Conservation (phyloP, 2,329 filamentous ascomycete genomes). For the Tolypocladium pustulatum region DNA sequence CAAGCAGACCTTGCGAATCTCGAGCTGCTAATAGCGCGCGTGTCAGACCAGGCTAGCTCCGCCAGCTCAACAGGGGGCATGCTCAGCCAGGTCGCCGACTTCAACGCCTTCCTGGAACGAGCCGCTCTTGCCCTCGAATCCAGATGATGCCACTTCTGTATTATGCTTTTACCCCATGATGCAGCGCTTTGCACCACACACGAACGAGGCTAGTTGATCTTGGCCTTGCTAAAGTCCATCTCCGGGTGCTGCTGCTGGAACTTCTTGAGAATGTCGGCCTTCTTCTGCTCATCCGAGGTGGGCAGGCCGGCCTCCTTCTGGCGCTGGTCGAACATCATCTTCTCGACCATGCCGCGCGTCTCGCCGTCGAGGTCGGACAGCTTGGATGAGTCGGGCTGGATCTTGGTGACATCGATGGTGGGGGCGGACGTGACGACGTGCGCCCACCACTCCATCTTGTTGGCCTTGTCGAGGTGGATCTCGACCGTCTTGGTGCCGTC, state of each 20-base stretch:
- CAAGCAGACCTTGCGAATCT: constrained; percentile 43
- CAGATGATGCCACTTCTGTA: constrained; percentile 15
- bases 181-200: background rate
- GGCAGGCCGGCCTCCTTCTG: constrained; percentile 90
- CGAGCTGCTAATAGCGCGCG: constrained; percentile 43
- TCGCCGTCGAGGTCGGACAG: constrained; percentile 88
- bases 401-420: constrained; percentile 90
- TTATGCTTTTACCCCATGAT: background rate
- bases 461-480: constrained; percentile 87
- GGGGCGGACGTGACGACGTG: constrained; percentile 82
- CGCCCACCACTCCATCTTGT: constrained; percentile 98
- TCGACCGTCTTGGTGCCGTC: constrained; percentile 60
- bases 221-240: constrained; percentile 63
- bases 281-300: constrained; percentile 90
- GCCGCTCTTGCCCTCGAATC: constrained; percentile 45
- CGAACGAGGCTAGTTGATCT: constrained; percentile 36
- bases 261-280: constrained; percentile 83
- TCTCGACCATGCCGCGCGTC: constrained; percentile 96
- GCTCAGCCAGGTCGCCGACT: constrained; percentile 46
- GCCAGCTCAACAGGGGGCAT: constrained; percentile 38
- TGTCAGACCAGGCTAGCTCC: constrained; percentile 43
- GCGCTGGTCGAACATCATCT: constrained; percentile 99
- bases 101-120: constrained; percentile 54
- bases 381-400: constrained; percentile 85
- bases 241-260: constrained; percentile 74